Conservation (phyloP, 768 basidiomycete species). For the Boletus sensibilis region DNA sequence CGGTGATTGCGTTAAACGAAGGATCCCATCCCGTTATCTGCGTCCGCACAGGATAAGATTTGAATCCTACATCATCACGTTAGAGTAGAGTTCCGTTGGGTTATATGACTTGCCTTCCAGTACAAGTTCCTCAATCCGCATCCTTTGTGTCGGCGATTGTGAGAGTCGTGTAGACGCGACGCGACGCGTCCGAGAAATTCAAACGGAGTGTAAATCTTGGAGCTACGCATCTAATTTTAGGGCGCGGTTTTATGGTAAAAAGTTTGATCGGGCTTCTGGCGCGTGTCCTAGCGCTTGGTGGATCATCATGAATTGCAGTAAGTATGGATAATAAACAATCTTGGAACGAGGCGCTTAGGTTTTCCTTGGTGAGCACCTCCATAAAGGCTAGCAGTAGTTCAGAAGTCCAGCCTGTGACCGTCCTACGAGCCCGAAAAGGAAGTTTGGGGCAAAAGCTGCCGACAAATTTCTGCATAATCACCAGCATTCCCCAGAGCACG, state of each 20-base stretch:
- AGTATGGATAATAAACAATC: not conserved
- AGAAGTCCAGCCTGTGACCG: not conserved
- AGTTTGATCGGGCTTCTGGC: not conserved
- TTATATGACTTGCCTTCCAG: slow-evolving; percentile 64
- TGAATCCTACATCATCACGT: slow-evolving; percentile 66
- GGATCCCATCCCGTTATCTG: slow-evolving; percentile 96
- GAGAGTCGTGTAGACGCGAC: slow-evolving; percentile 21
- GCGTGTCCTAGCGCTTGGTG: slow-evolving; percentile 17
- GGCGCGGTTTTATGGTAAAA: not conserved
- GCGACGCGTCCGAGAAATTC: slow-evolving; percentile 30
- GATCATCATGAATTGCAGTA: not conserved
- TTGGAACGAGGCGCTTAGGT: not conserved
- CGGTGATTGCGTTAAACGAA: slow-evolving; percentile 98
- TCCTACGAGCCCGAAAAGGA: slow-evolving; percentile 11
- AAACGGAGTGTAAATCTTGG: slow-evolving; percentile 23
- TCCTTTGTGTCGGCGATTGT: slow-evolving; percentile 34
- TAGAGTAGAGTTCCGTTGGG: not conserved
- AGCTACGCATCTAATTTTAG: slow-evolving; percentile 15
- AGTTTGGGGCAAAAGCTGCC: slow-evolving; percentile 13
- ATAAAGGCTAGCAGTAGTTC: not conserved
- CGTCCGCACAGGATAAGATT: slow-evolving; percentile 95
- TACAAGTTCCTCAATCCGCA: slow-evolving; percentile 95
- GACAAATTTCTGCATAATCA: slow-evolving; percentile 14
- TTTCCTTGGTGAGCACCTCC: not conserved
- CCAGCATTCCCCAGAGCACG: slow-evolving; percentile 9